Base-by-base conservation (phyloP, 331 rosid genomes). In the Malus hybrid region DNA sequence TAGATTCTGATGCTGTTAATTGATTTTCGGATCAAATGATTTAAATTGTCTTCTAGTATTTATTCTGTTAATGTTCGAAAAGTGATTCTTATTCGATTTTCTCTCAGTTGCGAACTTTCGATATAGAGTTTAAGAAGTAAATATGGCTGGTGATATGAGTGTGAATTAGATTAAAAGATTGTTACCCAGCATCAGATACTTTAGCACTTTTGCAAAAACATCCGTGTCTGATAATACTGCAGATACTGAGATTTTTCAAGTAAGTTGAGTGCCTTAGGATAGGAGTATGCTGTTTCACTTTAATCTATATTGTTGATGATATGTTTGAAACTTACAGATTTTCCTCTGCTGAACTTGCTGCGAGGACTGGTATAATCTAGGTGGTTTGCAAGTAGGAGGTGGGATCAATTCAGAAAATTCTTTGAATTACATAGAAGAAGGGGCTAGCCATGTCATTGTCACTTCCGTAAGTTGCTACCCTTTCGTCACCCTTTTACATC, bases 401-500 rank as follows among this genome's bases (percentile, higher is more conserved):
- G 99, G 99, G 78, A 94, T 94, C 76, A 94, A 87, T 87, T 85
- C 96, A 65, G 92, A 87, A 64, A 94, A 94, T 85, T 87, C 92
- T 79, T 69, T 83, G 83, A 84, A 76, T 75, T 92, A 88, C 86
- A 87, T 94, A 36, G 88, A 80, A 59, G 89, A 90, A 85, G 99
- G 97, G 81, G 99, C 99, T 77, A 92, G 93, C 88, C 99, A 94
- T 59, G 90, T 94, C 81, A 94, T 94, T 84, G 96, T 94, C 74
- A 94, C 97, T 69, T 94, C 97, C 20, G 96, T 93, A 84, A 83
- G 93, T 78, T 59, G 1, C 62, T 9, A 50, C 55, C 62, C 62
- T 54, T 55, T 60, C 34, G 62, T 20, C 18, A 69, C 76, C 31
- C 64, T 19, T 54, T 57, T 29, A 61, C 54, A 13, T 31, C 70